Conservation (phyloP, 2,329 filamentous ascomycete species). For the Bisporella sp. region DNA sequence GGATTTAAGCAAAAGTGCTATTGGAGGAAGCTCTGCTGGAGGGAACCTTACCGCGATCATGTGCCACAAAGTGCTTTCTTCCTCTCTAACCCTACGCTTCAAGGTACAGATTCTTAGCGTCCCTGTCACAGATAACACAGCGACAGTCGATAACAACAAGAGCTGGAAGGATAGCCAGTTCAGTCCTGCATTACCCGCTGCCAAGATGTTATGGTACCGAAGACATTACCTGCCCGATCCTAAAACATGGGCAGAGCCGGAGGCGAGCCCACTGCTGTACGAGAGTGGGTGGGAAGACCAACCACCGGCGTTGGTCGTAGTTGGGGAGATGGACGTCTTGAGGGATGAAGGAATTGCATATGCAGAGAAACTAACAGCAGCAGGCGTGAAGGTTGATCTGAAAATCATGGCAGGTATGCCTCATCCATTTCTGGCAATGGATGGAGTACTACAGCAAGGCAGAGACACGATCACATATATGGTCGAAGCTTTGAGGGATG, state of each 20-base stretch:
- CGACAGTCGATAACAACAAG: constrained; percentile 33
- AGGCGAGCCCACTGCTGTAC: constrained; percentile 48
- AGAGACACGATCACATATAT: constrained; percentile 39
- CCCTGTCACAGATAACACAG: constrained; percentile 52
- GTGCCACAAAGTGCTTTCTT: constrained; percentile 37
- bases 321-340: constrained; percentile 51
- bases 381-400: constrained; percentile 41
- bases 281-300: constrained; percentile 38
- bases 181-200: constrained; percentile 43
- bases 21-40: constrained; percentile 44
- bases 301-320: constrained; percentile 44
- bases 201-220: constrained; percentile 57
- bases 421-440: constrained; percentile 53
- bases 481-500: constrained; percentile 17
- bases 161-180: constrained; percentile 45
- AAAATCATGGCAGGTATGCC: constrained; percentile 47
- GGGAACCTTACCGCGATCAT: constrained; percentile 46
- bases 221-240: constrained; percentile 46
- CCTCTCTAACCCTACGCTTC: constrained; percentile 30
- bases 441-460: constrained; percentile 44
- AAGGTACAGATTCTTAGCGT: constrained; percentile 46
- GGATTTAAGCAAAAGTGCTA: constrained; percentile 38
- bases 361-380: constrained; percentile 37
- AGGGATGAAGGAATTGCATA: constrained; percentile 46
- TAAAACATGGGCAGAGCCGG: constrained; percentile 38